Conservation (phyloP, 169 alveolate genomes). For the Plasmodium adleri region DNA sequence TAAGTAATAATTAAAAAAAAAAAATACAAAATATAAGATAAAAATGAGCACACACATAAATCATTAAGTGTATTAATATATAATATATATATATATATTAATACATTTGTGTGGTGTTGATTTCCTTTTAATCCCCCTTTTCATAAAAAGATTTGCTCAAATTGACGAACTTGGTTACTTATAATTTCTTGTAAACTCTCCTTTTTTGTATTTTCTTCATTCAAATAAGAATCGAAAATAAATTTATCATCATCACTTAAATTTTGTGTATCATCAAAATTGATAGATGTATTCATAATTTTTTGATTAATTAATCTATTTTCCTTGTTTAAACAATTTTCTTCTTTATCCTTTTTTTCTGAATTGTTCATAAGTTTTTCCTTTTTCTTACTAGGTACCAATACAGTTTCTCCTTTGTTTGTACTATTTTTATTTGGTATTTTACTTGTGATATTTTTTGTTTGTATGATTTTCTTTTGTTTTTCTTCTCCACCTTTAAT, state of each 20-base stretch:
- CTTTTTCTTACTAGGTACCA: not conserved
- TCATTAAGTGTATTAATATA: no score
- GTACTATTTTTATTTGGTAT: not conserved
- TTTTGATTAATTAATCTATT: conserved; percentile 40
- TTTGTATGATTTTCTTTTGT: not conserved
- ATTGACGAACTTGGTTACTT: conserved; percentile 32
- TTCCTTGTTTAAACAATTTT: conserved; percentile 12
- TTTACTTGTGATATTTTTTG: not conserved
- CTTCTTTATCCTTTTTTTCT: not conserved
- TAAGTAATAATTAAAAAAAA: not conserved
- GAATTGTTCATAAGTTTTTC: not conserved
- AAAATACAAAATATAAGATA: not conserved
- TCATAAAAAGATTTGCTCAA: conserved; percentile 61
- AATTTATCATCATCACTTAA: conserved; percentile 56
- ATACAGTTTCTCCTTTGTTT: not conserved
- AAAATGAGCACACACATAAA: no score
- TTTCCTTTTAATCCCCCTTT: not conserved
- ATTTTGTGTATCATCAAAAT: conserved; percentile 61
- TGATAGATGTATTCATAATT: conserved; percentile 68
- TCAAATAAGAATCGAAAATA: conserved; percentile 59
- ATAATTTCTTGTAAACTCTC: conserved; percentile 61
- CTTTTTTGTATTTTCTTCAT: conserved; percentile 15
- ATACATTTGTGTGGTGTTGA: no score
- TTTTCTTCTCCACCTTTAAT: not conserved
- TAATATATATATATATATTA: no score